phyloP scores from a whole-genome alignment of 116 monocot species.

The Iris pallida region DNA sequence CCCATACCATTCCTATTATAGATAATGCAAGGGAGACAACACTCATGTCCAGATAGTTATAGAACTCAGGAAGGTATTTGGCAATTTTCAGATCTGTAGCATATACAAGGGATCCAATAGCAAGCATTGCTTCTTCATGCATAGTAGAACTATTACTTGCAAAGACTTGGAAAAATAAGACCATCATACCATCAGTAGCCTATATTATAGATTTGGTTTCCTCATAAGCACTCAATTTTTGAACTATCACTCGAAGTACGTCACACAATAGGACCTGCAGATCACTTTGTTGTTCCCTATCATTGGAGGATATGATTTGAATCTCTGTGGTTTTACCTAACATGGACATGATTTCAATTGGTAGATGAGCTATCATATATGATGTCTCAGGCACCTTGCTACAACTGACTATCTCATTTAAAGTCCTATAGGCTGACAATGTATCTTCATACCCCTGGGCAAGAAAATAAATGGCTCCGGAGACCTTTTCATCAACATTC shows the following conservation, averaged over 20 bases:
- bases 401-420: conserved; percentile 73
- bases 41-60: conserved; percentile 55
- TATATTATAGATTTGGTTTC: conserved; percentile 49
- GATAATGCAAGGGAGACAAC: too few species aligned
- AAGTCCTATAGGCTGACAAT: conserved; percentile 70
- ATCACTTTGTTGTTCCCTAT: conserved; percentile 76
- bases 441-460: too few species aligned
- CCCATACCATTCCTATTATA: too few species aligned
- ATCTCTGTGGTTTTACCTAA: conserved; percentile 44
- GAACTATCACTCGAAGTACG: conserved; percentile 76
- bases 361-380: conserved; percentile 49
- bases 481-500: too few species aligned
- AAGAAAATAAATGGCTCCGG: too few species aligned
- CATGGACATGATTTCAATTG: conserved; percentile 50
- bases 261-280: conserved; percentile 73
- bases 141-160: conserved; percentile 69
- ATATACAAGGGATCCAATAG: conserved; percentile 77
- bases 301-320: conserved; percentile 52
- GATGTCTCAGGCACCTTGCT: conserved; percentile 54
- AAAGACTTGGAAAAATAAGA: conserved; percentile 63
- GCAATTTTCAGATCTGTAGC: conserved; percentile 56
- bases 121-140: conserved; percentile 89
- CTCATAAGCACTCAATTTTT: conserved; percentile 51
- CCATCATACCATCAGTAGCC: conserved; percentile 70
- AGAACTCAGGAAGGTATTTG: conserved; percentile 75